Conservation (phyloP, 169 alveolate genomes). For the Plasmodium reichenowi region DNA sequence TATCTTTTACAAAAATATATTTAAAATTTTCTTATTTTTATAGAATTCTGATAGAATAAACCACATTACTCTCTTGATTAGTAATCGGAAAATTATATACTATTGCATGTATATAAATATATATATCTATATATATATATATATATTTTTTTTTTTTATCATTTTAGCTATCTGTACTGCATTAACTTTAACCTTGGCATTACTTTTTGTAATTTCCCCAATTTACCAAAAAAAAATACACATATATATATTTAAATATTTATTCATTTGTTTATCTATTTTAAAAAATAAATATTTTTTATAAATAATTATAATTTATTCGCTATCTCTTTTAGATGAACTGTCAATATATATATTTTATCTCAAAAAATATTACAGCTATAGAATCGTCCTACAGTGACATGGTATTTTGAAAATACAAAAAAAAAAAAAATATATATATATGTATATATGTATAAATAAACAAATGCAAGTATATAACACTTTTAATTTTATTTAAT, state of each 20-base stretch:
- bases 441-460: background rate
- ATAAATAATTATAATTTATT: too few species aligned
- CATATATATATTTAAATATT: background rate
- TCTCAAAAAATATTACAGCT: slow-evolving; percentile 37
- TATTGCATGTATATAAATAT: background rate
- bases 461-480: background rate
- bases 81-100: slow-evolving; percentile 12
- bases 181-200: slow-evolving; percentile 29
- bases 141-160: too few species aligned
- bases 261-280: background rate
- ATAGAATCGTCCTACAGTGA: slow-evolving; percentile 63
- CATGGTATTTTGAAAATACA: slow-evolving; percentile 16
- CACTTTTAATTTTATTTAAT: background rate
- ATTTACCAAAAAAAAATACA: background rate
- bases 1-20: background rate
- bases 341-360: slow-evolving; percentile 53
- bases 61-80: slow-evolving; percentile 44
- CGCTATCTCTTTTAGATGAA: slow-evolving; percentile 26
- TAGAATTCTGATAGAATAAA: slow-evolving; percentile 22
- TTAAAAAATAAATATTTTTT: background rate
- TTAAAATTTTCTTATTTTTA: background rate
- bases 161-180: slow-evolving; percentile 51
- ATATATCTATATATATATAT: background rate
- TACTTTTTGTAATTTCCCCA: slow-evolving; percentile 34
- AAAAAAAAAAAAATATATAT: background rate